These are phyloP conservation scores for Daldinia grandis DNA, from an alignment of 495 filamentous ascomycete genomes.

Conservation along the genomic window DNA sequence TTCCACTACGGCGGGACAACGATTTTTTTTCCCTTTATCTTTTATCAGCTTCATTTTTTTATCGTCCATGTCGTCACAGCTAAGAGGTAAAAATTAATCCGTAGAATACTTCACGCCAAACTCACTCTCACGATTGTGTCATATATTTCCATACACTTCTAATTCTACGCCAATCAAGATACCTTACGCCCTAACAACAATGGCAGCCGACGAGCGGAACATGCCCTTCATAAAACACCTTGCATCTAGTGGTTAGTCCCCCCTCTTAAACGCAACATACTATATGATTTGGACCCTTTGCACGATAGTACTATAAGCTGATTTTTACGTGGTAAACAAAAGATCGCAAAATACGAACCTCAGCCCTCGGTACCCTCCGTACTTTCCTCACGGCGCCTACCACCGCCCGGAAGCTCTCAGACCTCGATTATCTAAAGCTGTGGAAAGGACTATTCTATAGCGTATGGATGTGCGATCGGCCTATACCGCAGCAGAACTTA, in stretches of 20 bases:
- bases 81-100: neutral
- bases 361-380: slow-evolving; percentile 79
- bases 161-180: neutral
- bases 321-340: neutral
- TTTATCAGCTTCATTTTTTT: neutral
- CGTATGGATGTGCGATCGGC: slow-evolving; percentile 94
- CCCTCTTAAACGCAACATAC: neutral
- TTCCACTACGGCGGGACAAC: slow-evolving; percentile 30
- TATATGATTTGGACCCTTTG: neutral
- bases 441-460: slow-evolving; percentile 98
- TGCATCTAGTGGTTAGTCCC: slow-evolving; percentile 58
- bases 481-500: slow-evolving; percentile 85
- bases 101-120: neutral
- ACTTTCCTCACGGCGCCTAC: slow-evolving; percentile 76
- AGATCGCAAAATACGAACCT: slow-evolving; percentile 85
- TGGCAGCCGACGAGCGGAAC: slow-evolving; percentile 54
- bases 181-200: slow-evolving; percentile 22
- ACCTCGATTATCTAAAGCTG: slow-evolving; percentile 85
- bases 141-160: neutral
- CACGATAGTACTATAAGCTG: neutral
- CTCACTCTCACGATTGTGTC: neutral
- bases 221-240: slow-evolving; percentile 64
- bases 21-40: slow-evolving; percentile 27
- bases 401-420: slow-evolving; percentile 60
- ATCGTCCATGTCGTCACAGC: neutral